Conservation (phyloP, 768 basidiomycete species). For the Mycena amicta region DNA sequence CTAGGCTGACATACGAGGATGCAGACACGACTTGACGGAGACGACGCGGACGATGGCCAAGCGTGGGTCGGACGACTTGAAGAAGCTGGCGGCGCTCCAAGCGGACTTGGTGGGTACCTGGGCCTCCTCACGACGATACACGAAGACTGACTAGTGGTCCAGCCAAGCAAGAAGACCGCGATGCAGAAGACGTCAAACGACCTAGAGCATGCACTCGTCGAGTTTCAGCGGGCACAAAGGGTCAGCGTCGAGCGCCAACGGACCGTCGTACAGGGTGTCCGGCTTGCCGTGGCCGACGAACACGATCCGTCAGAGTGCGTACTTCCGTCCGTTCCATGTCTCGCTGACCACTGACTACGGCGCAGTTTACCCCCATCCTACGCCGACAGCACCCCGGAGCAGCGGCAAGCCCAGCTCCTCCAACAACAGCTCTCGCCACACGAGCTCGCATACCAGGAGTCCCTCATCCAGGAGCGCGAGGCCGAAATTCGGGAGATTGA, state of each 20-base stretch:
- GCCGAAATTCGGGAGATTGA: slow-evolving; percentile 96
- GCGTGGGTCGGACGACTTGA: slow-evolving; percentile 89
- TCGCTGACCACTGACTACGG: background rate
- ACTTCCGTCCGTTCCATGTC: background rate
- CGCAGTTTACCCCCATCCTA: slow-evolving; percentile 33
- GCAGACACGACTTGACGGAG: slow-evolving; percentile 91
- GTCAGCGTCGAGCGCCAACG: slow-evolving; percentile 88
- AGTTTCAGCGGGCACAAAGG: slow-evolving; percentile 91
- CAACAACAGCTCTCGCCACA: slow-evolving; percentile 79
- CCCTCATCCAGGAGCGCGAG: slow-evolving; percentile 93
- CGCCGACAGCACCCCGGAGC: slow-evolving; percentile 52
- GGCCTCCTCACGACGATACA: background rate
- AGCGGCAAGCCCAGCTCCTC: slow-evolving; percentile 69
- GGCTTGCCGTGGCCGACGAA: slow-evolving; percentile 83
- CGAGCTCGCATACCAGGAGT: slow-evolving; percentile 95
- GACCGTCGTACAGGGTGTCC: slow-evolving; percentile 84
- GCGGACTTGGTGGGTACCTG: slow-evolving; percentile 51
- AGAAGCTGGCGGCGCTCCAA: slow-evolving; percentile 79
- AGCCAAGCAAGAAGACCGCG: slow-evolving; percentile 81
- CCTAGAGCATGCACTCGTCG: slow-evolving; percentile 82
- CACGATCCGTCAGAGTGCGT: too few relatives aligned
- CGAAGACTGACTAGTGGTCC: too few relatives aligned
- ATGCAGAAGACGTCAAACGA: slow-evolving; percentile 94
- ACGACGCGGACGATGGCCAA: slow-evolving; percentile 96
- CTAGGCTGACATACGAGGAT: background rate